Base-by-base conservation (phyloP, 2,329 filamentous ascomycete species). In the Talaromyces piceae region DNA sequence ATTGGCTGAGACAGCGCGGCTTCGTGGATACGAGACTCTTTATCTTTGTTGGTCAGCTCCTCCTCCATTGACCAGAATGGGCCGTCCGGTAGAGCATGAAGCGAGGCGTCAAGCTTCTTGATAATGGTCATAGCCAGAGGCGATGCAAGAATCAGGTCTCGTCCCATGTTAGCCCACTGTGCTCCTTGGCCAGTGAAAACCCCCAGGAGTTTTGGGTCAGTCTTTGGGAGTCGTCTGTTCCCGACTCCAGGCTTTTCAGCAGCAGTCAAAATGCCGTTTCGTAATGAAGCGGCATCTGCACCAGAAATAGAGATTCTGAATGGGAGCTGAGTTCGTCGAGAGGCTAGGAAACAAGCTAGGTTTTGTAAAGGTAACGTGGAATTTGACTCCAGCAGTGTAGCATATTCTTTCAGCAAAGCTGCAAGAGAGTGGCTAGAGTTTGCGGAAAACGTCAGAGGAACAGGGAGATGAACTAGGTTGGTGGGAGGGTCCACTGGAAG, bases 151-250 rank as follows among this genome's bases (percentile, higher is more conserved):
- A 65, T 43, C 8, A 66, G 52, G 22, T 56, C 49, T 6, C 20
- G 23, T 1, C 64, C 64, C 64, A 67, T 66, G 2, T 45, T 45
- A 13, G 60, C 49, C 56, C 58, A 65, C 45, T 67, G 65, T 4
- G 63, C 62, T 12, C 63, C 65, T 51, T 67, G 64, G 6, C 65
- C 65, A 5, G 63, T 65, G 54, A 67, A 67, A 13, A 66, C 54
- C 9, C 54, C 56, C 4, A 58, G 44, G 8, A 59, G 16, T 5
- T 13, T 16, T 13, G 30, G 6, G 20, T 25, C 11, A 37, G n/a
- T n/a, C n/a, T n/a, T n/a, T n/a, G n/a, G n/a, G n/a, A n/a, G n/a
- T n/a, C n/a, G n/a, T n/a, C n/a, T n/a, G n/a, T n/a, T n/a, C n/a
- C n/a, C n/a, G n/a, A n/a, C n/a, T n/a, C n/a, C n/a, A n/a, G n/a